These are phyloP conservation scores for Rosa lucieae DNA, from an alignment of 306 rosid genomes.

Conservation along the genomic window DNA sequence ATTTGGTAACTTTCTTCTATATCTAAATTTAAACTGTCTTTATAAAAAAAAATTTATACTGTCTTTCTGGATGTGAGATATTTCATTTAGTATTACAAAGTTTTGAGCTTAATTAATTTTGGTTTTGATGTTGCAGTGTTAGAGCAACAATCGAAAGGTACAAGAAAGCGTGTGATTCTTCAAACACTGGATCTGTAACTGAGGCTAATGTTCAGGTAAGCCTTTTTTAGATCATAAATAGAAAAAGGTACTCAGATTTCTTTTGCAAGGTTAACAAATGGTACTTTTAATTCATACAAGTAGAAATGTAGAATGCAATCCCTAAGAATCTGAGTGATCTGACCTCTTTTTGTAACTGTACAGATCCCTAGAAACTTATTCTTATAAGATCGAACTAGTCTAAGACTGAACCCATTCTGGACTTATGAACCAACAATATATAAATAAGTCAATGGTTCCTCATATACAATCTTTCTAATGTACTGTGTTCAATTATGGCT, in stretches of 20 bases:
- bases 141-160: conserved; percentile 91
- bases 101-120: background rate
- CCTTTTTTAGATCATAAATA: background rate
- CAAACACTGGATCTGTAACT: conserved; percentile 67
- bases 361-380: background rate
- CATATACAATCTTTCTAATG: background rate
- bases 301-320: background rate
- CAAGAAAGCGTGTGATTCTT: conserved; percentile 74
- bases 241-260: background rate
- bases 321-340: background rate
- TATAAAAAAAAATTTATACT: background rate
- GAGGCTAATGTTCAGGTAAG: conserved; percentile 80
- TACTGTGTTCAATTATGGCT: background rate
- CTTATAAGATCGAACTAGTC: background rate
- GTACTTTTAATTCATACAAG: background rate
- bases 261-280: background rate
- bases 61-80: background rate
- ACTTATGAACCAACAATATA: background rate
- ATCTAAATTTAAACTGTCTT: background rate
- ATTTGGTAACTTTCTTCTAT: background rate
- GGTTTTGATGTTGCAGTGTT: conserved; percentile 47
- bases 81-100: background rate
- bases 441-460: background rate
- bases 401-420: no score
- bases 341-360: background rate